Conservation (phyloP, 2,329 filamentous ascomycete genomes). For the Calonectria hongkongensis region DNA sequence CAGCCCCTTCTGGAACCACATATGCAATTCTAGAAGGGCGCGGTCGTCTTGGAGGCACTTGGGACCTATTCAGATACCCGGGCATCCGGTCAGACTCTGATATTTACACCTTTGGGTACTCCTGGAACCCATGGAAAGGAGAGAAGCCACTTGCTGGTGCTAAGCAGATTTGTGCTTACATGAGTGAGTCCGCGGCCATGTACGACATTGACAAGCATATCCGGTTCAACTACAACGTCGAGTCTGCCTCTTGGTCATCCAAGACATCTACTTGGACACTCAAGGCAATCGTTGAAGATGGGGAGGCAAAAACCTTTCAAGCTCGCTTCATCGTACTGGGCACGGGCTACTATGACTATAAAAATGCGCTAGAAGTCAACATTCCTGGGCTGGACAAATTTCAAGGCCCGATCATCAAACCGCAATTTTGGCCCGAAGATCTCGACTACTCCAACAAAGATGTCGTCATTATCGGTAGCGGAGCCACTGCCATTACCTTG, state of each 20-base stretch:
- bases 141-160: slow-evolving; percentile 51
- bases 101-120: slow-evolving; percentile 77
- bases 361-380: slow-evolving; percentile 70
- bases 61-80: slow-evolving; percentile 85
- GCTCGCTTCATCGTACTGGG: slow-evolving; percentile 18
- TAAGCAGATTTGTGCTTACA: slow-evolving; percentile 2
- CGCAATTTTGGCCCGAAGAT: slow-evolving; percentile 83
- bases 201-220: slow-evolving; percentile 23
- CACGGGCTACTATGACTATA: slow-evolving; percentile 56
- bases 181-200: not conserved
- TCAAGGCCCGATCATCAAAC: slow-evolving; percentile 72
- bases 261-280: slow-evolving; percentile 7
- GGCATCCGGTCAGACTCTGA: slow-evolving; percentile 80
- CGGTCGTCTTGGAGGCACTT: slow-evolving; percentile 81
- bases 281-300: not conserved
- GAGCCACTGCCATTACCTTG: slow-evolving; percentile 80
- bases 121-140: slow-evolving; percentile 80
- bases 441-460: slow-evolving; percentile 78
- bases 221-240: not conserved
- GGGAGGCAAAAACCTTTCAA: not conserved
- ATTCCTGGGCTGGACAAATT: slow-evolving; percentile 65
- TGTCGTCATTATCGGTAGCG: slow-evolving; percentile 79
- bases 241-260: slow-evolving; percentile 9
- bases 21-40: slow-evolving; percentile 82
- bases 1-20: slow-evolving; percentile 60